Evolutionary conservation across 345 rosid species (phyloP), one percentile per base, ranked within the genome.

Genomic region (Ricinus communis): DNA sequence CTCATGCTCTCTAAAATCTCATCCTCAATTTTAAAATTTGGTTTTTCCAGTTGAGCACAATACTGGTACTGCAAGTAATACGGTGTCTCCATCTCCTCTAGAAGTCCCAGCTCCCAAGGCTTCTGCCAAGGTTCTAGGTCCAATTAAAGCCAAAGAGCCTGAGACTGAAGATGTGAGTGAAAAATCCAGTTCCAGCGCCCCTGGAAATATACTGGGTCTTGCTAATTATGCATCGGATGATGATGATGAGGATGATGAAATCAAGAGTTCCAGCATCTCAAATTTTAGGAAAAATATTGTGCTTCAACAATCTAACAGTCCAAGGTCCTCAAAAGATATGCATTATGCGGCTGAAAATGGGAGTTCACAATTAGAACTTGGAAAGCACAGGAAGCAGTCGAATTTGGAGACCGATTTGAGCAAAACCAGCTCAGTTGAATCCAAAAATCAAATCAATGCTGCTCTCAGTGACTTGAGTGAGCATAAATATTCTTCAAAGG

Each of bases 181-280:
- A 79, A 87, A 81, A 41, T 75, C 87, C 73, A 82, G 85, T 78
- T 82, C 92, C 38, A 80, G 84, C 69, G 74, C 85, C 41, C 83
- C 88, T 61, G 94, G 88, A 66, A 87, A 89, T 89, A 70, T 96
- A 30, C 80, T 93, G 76, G 99, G 99, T 79, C 99, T 96, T 70
- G 97, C 79, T 74, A 92, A 81, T 80, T 96, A 96, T 87, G 87
- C 91, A 72, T 87, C 99, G 62, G 99, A 96, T 63, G 95, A 95
- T 57, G 90, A 87, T 14, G 86, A 84, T 13, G 85, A 85, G 79
- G 82, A 67, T 57, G 82, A 68, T 73, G 88, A 85, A 83, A 74
- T 69, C 60, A 82, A 80, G 70, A 85, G 78, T 78, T 77, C 85
- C 69, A 70, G 74, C 52, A 19, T 78, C 54, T 70, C 71, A 69